These are phyloP conservation scores for Adansonia rubrostipa DNA, from an alignment of 441 rosid genomes.

Conservation along the genomic window DNA sequence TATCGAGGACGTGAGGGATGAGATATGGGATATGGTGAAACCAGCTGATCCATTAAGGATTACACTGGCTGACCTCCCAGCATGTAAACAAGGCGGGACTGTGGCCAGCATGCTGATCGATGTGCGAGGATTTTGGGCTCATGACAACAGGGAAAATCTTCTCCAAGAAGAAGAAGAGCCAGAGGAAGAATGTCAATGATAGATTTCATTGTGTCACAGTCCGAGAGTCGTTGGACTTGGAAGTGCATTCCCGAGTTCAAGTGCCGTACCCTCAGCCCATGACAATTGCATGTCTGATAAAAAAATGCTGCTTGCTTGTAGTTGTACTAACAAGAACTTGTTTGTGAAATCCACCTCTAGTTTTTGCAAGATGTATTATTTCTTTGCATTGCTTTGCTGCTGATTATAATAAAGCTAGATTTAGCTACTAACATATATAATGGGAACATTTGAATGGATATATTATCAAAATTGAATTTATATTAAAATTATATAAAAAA, in stretches of 20 bases:
- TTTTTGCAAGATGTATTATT: constrained; percentile 14
- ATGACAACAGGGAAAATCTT: constrained; percentile 94
- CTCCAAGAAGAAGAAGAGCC: constrained; percentile 99
- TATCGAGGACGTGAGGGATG: constrained; percentile 94
- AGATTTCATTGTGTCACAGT: too few relatives aligned
- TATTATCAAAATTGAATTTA: too few relatives aligned
- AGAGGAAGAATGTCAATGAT: constrained; percentile 62
- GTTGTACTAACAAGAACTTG: too few relatives aligned
- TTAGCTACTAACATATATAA: too few relatives aligned
- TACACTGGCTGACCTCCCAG: constrained; percentile 67
- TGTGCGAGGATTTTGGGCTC: constrained; percentile 98
- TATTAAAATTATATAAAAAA: too few relatives aligned
- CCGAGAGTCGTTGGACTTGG: too few relatives aligned
- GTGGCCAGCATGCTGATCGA: constrained; percentile 96
- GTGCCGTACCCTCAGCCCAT: too few relatives aligned
- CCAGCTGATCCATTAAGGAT: constrained; percentile 81
- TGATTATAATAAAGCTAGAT: not conserved
- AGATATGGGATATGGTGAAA: constrained; percentile 99
- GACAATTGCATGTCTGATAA: not conserved
- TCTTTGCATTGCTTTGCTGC: constrained; percentile 3
- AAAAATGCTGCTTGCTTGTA: not conserved
- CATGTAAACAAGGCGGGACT: constrained; percentile 94
- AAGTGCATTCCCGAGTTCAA: too few relatives aligned
- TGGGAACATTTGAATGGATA: too few relatives aligned
- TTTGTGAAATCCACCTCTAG: not conserved